phyloP scores from a whole-genome alignment of 164 flowering plant species.

The Chimonanthus salicifolius region DNA sequence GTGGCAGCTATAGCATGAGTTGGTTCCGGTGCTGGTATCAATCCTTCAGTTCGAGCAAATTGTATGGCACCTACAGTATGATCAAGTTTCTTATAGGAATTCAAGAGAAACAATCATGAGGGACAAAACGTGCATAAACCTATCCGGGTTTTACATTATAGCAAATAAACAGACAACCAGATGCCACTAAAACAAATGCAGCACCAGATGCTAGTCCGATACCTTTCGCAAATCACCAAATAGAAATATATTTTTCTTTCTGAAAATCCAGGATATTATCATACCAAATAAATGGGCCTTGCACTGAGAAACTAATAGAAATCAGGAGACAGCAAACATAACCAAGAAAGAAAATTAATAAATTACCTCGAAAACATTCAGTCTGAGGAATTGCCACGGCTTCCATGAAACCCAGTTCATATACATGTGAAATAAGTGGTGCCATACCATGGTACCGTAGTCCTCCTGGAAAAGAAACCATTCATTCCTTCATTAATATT shows the following conservation, averaged over 20 bases:
- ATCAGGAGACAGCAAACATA: too few species aligned
- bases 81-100: background rate
- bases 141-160: background rate
- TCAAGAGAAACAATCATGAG: background rate
- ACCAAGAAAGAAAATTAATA: background rate
- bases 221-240: too few species aligned
- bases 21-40: constrained; percentile 96
- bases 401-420: constrained; percentile 84
- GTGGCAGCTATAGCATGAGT: constrained; percentile 97
- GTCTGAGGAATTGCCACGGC: constrained; percentile 78
- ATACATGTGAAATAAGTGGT: constrained; percentile 86
- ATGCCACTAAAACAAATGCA: background rate
- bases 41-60: constrained; percentile 84
- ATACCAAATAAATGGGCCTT: too few species aligned
- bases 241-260: too few species aligned
- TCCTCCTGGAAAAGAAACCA: constrained; percentile 51
- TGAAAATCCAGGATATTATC: too few species aligned
- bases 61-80: constrained; percentile 68
- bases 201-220: background rate
- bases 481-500: background rate
- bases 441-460: constrained; percentile 98
- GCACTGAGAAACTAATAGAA: too few species aligned
- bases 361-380: constrained; percentile 82
- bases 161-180: background rate
- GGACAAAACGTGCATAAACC: background rate